phyloP scores from a whole-genome alignment of 139 green algal species.

The Deuterostichococcus epilithicus region DNA sequence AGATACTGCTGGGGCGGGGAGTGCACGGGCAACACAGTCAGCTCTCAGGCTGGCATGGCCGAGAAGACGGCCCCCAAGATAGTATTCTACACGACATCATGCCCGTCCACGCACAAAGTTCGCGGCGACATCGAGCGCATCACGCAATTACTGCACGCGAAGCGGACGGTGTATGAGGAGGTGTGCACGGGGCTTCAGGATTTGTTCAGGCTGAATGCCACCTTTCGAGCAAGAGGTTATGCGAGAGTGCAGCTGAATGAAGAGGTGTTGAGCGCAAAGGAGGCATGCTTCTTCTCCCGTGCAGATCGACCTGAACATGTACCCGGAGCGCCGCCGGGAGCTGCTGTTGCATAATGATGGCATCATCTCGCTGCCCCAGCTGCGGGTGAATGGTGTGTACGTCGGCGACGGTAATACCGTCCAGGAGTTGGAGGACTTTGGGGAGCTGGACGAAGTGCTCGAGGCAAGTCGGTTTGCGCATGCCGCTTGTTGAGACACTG shows the following conservation, averaged over 20 bases:
- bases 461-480: not conserved
- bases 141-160: not conserved
- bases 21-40: no score
- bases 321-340: not conserved
- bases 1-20: no score
- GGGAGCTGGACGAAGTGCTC: not conserved
- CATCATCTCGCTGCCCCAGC: not conserved
- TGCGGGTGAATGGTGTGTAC: not conserved
- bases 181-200: not conserved
- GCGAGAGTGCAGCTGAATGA: no score
- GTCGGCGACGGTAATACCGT: not conserved
- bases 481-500: no score
- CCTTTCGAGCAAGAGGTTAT: no score
- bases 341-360: not conserved
- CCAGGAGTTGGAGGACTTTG: not conserved
- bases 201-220: not conserved
- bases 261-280: no score
- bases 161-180: not conserved
- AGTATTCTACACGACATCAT: not conserved
- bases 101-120: not conserved
- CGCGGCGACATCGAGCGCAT: not conserved
- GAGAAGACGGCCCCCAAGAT: not conserved
- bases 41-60: no score
- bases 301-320: constrained; percentile 1
- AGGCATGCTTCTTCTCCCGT: not conserved